These are phyloP conservation scores for Penicillium sp. DNA, from an alignment of 2,329 filamentous ascomycete species.

Conservation along the genomic window DNA sequence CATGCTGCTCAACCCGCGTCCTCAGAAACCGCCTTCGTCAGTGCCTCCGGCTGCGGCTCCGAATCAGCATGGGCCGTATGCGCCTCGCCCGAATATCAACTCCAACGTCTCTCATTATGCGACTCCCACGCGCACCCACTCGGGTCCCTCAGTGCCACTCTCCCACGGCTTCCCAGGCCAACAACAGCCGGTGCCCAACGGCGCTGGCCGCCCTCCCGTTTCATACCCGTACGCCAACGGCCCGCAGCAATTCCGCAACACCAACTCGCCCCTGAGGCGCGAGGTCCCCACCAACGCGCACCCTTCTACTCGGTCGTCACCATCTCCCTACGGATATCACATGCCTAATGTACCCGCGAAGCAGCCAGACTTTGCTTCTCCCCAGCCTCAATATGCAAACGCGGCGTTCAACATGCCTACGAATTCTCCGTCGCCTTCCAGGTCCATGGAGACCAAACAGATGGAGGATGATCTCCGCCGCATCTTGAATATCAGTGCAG, in stretches of 20 bases:
- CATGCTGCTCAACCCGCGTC: slow-evolving; percentile 44
- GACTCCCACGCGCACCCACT: slow-evolving; percentile 33
- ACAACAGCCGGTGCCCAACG: slow-evolving; percentile 16
- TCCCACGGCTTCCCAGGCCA: slow-evolving; percentile 19
- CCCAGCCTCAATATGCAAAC: slow-evolving; percentile 22
- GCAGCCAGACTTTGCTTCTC: slow-evolving; percentile 22
- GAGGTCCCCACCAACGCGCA: slow-evolving; percentile 23
- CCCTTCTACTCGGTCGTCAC: slow-evolving; percentile 14
- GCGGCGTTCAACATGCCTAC: slow-evolving; percentile 22
- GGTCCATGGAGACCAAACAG: slow-evolving; percentile 41
- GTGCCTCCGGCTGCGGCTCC: slow-evolving; percentile 23
- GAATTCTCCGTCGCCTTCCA: slow-evolving; percentile 24
- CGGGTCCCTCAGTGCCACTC: slow-evolving; percentile 32
- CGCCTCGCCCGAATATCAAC: slow-evolving; percentile 15
- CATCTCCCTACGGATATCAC: slow-evolving; percentile 23
- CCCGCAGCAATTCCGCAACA: slow-evolving; percentile 23
- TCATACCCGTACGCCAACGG: slow-evolving; percentile 23
- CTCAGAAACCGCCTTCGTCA: slow-evolving; percentile 35
- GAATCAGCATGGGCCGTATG: slow-evolving; percentile 20
- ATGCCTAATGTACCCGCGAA: slow-evolving; percentile 3
- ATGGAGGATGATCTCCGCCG: slow-evolving; percentile 51
- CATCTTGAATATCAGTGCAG: slow-evolving; percentile 46
- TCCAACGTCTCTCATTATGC: slow-evolving; percentile 30
- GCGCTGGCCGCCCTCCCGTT: slow-evolving; percentile 23
- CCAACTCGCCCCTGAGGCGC: slow-evolving; percentile 33